Evolutionary conservation across 2,329 filamentous ascomycete genomes (phyloP).

Genomic region (Ophiostoma ulmi): DNA sequence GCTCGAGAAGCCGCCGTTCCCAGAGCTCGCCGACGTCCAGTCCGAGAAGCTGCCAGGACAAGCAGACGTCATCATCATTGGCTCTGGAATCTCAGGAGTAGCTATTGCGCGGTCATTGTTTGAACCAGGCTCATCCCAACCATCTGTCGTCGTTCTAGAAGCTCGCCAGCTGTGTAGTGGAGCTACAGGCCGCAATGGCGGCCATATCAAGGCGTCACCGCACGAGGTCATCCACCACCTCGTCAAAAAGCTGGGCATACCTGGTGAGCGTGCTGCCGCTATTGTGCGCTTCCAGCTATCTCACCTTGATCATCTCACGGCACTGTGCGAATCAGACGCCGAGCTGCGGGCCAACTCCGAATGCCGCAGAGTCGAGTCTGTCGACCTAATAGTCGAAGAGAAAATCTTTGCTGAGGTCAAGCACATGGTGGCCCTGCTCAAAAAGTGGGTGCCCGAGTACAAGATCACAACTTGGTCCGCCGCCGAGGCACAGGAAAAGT

Average conservation of each 20-base stretch:
- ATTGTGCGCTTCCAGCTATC: slow-evolving; percentile 43
- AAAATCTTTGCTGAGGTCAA: slow-evolving; percentile 35
- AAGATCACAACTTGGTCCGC: background rate
- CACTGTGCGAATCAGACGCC: slow-evolving; percentile 36
- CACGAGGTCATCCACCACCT: slow-evolving; percentile 40
- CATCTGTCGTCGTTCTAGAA: slow-evolving; percentile 44
- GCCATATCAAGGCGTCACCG: slow-evolving; percentile 45
- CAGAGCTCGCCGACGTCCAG: slow-evolving; percentile 29
- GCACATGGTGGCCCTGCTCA: slow-evolving; percentile 34
- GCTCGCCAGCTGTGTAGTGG: slow-evolving; percentile 46
- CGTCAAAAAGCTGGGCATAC: slow-evolving; percentile 30
- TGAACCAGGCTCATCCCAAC: slow-evolving; percentile 1
- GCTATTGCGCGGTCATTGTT: slow-evolving; percentile 33
- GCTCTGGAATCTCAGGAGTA: slow-evolving; percentile 50
- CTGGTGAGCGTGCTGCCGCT: slow-evolving; percentile 37
- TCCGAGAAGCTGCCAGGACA: slow-evolving; percentile 35
- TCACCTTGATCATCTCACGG: slow-evolving; percentile 39
- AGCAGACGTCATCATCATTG: slow-evolving; percentile 49
- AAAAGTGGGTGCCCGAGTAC: slow-evolving; percentile 38
- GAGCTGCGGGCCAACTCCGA: slow-evolving; percentile 35
- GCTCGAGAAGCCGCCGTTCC: slow-evolving; percentile 24
- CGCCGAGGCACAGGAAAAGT: slow-evolving; percentile 30
- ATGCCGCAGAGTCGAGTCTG: slow-evolving; percentile 43
- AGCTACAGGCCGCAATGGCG: slow-evolving; percentile 51
- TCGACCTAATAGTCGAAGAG: slow-evolving; percentile 41